Conservation (phyloP, 2,329 filamentous ascomycete genomes). For the Arthrobotrys entomopaga region DNA sequence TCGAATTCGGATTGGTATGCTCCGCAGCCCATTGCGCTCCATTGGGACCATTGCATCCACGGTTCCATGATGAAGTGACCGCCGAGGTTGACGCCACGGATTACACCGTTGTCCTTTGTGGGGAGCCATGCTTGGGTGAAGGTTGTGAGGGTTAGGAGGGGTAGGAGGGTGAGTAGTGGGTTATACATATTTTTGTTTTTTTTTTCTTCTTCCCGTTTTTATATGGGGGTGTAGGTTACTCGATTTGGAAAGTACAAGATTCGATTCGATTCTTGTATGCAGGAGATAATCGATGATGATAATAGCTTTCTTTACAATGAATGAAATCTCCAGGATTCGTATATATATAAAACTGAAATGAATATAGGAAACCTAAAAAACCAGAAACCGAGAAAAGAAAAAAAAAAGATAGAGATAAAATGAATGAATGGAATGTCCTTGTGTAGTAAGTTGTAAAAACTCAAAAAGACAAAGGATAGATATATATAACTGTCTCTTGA, state of each 20-base stretch:
- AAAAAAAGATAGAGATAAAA: not conserved
- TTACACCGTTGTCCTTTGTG: slow-evolving; percentile 61
- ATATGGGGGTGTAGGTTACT: slow-evolving; percentile 3
- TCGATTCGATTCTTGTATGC: not conserved
- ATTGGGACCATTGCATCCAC: slow-evolving; percentile 66
- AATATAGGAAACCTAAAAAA: slow-evolving; percentile 14
- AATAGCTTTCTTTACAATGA: slow-evolving; percentile 47
- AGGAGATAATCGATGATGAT: slow-evolving; percentile 6
- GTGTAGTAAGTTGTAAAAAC: slow-evolving; percentile 21
- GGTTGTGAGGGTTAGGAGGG: slow-evolving; percentile 14
- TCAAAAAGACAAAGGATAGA: slow-evolving; percentile 18
- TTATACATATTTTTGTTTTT: slow-evolving; percentile 19
- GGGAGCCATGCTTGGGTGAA: slow-evolving; percentile 54
- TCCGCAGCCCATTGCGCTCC: slow-evolving; percentile 66
- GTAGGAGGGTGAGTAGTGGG: slow-evolving; percentile 19
- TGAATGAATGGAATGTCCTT: slow-evolving; percentile 40
- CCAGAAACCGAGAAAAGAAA: not conserved
- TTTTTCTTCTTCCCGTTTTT: not conserved
- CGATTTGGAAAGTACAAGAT: slow-evolving; percentile 2
- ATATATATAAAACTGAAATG: slow-evolving; percentile 14
- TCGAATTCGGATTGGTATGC: slow-evolving; percentile 67
- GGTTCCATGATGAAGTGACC: slow-evolving; percentile 68
- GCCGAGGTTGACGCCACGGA: slow-evolving; percentile 69
- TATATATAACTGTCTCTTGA: slow-evolving; percentile 41
- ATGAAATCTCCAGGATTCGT: slow-evolving; percentile 4